Percentiles rank a stretch among this genome's conserved stretches.
Conservation (phyloP, 2,329 filamentous ascomycete genomes). For the Alternaria metachromatica region DNA sequence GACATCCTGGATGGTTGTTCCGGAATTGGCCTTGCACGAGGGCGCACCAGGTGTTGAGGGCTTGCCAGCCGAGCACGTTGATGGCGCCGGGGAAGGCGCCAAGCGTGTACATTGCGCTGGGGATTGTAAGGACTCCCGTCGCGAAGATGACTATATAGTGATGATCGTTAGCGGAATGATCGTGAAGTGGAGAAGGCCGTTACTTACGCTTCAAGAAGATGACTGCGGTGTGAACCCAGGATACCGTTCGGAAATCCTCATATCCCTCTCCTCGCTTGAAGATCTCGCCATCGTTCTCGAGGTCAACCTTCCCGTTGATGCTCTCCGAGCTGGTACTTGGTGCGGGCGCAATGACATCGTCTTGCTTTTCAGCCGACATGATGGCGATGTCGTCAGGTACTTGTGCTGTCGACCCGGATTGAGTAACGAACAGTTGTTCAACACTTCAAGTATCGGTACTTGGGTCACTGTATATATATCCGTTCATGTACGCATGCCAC, state of each 20-base stretch:
- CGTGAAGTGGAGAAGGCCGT: not conserved
- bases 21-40: conserved; percentile 60
- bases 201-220: conserved; percentile 59
- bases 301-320: conserved; percentile 29
- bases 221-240: conserved; percentile 59
- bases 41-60: conserved; percentile 58
- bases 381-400: not conserved
- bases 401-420: not conserved
- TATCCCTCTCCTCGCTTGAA: conserved; percentile 57
- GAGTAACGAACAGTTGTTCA: not conserved
- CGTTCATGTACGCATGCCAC: not conserved
- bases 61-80: conserved; percentile 57
- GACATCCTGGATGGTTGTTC: conserved; percentile 59
- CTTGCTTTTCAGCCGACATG: conserved; percentile 37
- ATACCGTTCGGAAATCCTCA: conserved; percentile 61
- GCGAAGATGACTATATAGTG: conserved; percentile 52
- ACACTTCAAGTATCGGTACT: not conserved
- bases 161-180: not conserved
- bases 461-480: conserved; percentile 9
- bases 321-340: conserved; percentile 29
- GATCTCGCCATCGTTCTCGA: conserved; percentile 54
- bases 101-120: conserved; percentile 55
- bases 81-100: conserved; percentile 58
- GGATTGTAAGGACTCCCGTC: conserved; percentile 59
- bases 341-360: conserved; percentile 30